Conservation (phyloP, 768 basidiomycete genomes). For the Boletus rubroflammeus region DNA sequence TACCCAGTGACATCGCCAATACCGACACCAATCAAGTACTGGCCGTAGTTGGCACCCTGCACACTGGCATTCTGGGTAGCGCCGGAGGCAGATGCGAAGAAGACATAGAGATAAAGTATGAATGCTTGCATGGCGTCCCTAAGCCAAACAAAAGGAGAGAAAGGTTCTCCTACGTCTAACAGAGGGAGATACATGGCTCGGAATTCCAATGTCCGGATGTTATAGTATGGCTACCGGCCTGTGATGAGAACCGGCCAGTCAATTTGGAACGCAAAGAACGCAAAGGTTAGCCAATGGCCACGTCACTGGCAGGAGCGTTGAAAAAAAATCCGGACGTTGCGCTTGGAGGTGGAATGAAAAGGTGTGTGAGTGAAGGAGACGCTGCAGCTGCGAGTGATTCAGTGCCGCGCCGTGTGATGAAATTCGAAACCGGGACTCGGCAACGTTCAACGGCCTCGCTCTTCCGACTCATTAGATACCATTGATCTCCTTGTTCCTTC, state of each 20-base stretch:
- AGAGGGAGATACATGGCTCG: conserved; percentile 23
- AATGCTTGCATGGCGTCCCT: conserved; percentile 38
- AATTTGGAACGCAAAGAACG: background rate
- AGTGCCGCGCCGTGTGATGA: background rate
- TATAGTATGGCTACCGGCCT: background rate
- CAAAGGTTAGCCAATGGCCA: background rate
- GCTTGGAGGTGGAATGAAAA: background rate
- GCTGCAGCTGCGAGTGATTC: no score
- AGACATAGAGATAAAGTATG: conserved; percentile 43
- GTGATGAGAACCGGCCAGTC: background rate
- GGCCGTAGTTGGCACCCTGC: conserved; percentile 7
- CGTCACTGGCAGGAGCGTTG: background rate
- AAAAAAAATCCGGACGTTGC: background rate
- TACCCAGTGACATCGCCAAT: conserved; percentile 76
- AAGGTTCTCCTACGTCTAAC: conserved; percentile 12
- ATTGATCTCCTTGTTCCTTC: background rate
- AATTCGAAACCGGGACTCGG: no score
- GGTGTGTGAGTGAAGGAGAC: background rate
- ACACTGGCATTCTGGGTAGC: background rate
- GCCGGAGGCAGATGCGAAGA: conserved; percentile 35
- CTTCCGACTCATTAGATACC: no score
- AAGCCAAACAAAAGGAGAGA: conserved; percentile 22
- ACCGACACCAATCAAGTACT: conserved; percentile 27
- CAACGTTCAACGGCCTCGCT: no score
- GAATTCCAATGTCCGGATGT: no score